Conservation (phyloP, 2,329 filamentous ascomycete genomes). For the Clonostachys byssicola region DNA sequence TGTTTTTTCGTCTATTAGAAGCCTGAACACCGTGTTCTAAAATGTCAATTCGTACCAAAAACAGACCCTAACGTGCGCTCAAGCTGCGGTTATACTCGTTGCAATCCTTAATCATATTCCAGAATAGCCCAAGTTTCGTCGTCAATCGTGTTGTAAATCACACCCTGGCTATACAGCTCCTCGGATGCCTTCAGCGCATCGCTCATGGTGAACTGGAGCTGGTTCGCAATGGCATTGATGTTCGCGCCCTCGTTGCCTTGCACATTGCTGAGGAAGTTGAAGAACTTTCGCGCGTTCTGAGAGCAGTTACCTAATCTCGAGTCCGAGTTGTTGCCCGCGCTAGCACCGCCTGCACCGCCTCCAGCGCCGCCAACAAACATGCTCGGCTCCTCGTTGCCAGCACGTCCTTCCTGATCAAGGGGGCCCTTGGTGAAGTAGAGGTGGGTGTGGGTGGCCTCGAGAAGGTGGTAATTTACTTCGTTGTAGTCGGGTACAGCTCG, state of each 20-base stretch:
- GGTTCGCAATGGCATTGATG: constrained; percentile 68
- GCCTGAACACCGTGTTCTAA: neutral
- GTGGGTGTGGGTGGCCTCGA: constrained; percentile 88
- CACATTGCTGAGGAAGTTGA: constrained; percentile 61
- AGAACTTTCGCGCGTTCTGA: constrained; percentile 63
- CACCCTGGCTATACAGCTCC: constrained; percentile 67
- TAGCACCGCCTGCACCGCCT: constrained; percentile 27
- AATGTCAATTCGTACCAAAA: neutral
- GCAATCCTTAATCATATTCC: constrained; percentile 45
- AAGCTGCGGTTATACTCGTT: too few relatives aligned
- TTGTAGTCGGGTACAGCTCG: constrained; percentile 80
- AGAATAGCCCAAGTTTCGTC: constrained; percentile 89
- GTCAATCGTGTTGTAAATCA: constrained; percentile 89
- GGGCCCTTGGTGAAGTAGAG: constrained; percentile 75
- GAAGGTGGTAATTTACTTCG: constrained; percentile 87
- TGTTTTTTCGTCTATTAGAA: neutral
- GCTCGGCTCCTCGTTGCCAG: constrained; percentile 35
- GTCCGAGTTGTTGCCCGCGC: constrained; percentile 16
- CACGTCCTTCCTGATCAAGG: constrained; percentile 28
- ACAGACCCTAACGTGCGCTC: too few relatives aligned
- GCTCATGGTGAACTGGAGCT: constrained; percentile 58
- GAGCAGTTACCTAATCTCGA: constrained; percentile 44
- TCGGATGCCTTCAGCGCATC: constrained; percentile 78
- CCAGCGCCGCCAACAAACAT: constrained; percentile 51
- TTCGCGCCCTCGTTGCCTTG: constrained; percentile 82